Base-by-base conservation (phyloP, 371 early-diverging fungal genomes). In the Actinomortierella ambigua region DNA sequence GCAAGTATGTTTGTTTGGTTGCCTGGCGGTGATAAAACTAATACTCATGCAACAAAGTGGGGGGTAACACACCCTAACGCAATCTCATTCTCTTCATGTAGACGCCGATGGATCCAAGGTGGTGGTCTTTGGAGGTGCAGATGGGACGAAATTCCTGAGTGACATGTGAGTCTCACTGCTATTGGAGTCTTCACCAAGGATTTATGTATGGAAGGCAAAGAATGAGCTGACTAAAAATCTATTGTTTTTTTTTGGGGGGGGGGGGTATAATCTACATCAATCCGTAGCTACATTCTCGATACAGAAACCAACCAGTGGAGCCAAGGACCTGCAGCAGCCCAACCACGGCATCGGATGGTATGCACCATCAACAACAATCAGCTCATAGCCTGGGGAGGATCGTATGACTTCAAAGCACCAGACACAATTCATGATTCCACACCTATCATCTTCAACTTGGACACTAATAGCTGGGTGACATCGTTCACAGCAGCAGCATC, bases 331-430 rank as follows among this genome's bases (percentile, higher is more conserved):
- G 2, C 63, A 2, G 34, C 69, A 3, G 17, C 60, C 0, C 43
- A 43, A 2, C 14, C 69, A 24, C 55, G 69, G 15, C 63, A 63
- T 8, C 50, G 69, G 3, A 60, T 69, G 64, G 63, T 63, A 2
- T 69, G 69, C 27, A 44, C 56, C 1, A 40, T 69, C 42, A 63
- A 69, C 23, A 63, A 63, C 0, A 46, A 47, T 18, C 69, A 69
- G 52, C 44, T 69, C 43, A 51, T 69, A 7, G 69, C 60, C 23
- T 69, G 69, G 69, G 69, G 69, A 11, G 69, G 69, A 14, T 69
- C 69, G 34, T 47, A 48, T 8, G 64, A 57, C 2, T n/a, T n/a
- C n/a, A 17, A 15, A 0, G 0, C 22, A 0, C 55, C 60, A 4
- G 49, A 5, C 22, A 69, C 69, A 20, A 56, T 69, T 43, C 48